These are phyloP conservation scores for Escallonia rubra DNA, from an alignment of 129 eudicot genomes.

Conservation along the genomic window DNA sequence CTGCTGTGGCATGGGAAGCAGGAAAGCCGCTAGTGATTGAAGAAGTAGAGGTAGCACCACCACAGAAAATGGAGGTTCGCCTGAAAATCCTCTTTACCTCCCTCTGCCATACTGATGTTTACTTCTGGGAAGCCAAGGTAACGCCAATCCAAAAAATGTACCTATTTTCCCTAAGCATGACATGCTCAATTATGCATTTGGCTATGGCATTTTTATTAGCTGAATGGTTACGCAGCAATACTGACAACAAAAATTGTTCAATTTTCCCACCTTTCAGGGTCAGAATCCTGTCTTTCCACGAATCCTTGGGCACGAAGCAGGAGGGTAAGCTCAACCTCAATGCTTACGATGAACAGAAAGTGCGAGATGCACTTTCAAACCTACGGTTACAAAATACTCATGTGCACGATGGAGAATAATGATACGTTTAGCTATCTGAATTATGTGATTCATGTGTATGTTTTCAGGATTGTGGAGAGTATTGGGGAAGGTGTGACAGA, in stretches of 20 bases:
- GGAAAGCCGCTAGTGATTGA: slow-evolving; percentile 80
- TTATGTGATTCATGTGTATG: background rate
- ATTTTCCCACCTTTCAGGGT: slow-evolving; percentile 33
- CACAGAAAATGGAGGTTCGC: slow-evolving; percentile 73
- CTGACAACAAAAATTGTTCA: too few relatives aligned
- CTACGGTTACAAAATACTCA: too few relatives aligned
- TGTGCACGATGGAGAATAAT: too few relatives aligned
- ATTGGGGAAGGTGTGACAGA: slow-evolving; percentile 88
- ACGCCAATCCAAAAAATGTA: too few relatives aligned
- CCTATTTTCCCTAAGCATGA: too few relatives aligned
- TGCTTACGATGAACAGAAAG: background rate
- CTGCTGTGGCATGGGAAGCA: slow-evolving; percentile 89
- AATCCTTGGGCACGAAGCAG: slow-evolving; percentile 84
- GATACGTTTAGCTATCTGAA: too few relatives aligned
- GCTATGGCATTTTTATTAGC: too few relatives aligned
- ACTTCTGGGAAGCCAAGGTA: slow-evolving; percentile 95
- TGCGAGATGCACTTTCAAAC: background rate
- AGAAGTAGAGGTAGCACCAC: slow-evolving; percentile 87
- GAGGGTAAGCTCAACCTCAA: slow-evolving; percentile 50
- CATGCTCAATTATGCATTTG: too few relatives aligned
- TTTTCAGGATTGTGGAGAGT: slow-evolving; percentile 69
- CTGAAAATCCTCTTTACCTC: slow-evolving; percentile 76
- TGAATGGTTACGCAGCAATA: background rate
- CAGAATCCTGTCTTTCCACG: slow-evolving; percentile 80
- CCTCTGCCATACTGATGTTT: slow-evolving; percentile 73